Evolutionary conservation across 306 rosid species (phyloP).

Genomic region (Vigna trinervia): DNA sequence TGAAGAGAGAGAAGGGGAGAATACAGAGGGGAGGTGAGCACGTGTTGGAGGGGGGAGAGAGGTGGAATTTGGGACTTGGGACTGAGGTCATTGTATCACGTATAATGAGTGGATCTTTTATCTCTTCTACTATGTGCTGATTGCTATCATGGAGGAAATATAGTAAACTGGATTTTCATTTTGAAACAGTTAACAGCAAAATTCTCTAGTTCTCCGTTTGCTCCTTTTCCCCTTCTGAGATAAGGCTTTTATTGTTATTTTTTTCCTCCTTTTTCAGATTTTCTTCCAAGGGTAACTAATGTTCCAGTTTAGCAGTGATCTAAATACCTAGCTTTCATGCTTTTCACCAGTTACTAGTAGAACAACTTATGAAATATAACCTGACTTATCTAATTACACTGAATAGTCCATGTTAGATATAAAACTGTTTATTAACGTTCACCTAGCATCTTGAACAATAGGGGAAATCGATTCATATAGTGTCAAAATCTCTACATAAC

Average conservation of each 20-base stretch:
- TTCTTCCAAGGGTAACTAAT: conserved; percentile 14
- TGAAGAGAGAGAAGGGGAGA: too few species aligned
- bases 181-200: background rate
- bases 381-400: conserved; percentile 18
- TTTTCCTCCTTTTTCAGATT: conserved; percentile 21
- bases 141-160: background rate
- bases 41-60: too few species aligned
- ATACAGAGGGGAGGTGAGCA: too few species aligned
- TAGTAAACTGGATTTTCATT: background rate
- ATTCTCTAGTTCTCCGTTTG: background rate
- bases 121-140: too few species aligned
- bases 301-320: background rate
- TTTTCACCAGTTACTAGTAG: background rate
- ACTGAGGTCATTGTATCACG: too few species aligned
- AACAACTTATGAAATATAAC: conserved; percentile 17
- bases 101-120: too few species aligned
- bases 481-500: background rate
- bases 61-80: too few species aligned
- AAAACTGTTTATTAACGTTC: background rate
- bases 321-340: background rate
- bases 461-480: background rate
- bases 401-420: background rate
- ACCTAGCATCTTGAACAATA: background rate
- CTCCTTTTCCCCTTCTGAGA: background rate
- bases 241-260: background rate